Base-by-base conservation (phyloP, 192 early-diverging fungal genomes). In the Lobosporangium transversale region DNA sequence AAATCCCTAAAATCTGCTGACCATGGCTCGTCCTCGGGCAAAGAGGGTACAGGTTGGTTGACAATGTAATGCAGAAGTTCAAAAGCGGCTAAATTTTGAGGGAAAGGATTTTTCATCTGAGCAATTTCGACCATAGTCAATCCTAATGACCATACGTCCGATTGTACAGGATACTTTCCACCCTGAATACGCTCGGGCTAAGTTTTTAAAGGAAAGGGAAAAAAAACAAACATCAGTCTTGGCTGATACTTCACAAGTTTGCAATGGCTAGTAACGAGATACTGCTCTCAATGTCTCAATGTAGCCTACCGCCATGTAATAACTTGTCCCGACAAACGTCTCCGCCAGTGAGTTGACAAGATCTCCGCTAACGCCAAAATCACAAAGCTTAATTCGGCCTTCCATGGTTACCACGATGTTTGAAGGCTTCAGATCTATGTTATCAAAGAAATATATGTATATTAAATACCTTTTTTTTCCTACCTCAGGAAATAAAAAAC, bases 121-220 rank as follows among this genome's bases (percentile, higher is more conserved):
- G 95, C 95, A 6, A 96, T 87, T 80, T 99, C 98, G 64, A 98
- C 93, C 32, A 98, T 81, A 1, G 95, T 94, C 60, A 99, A 80
- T 0, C 95, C 95, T 44, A 98, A 76, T 11, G 94, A 95, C 98
- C 98, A 99, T n/a, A 98, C 90, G 70, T 98, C 96, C 21, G 93
- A 93, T 56, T 93, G 92, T 18, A 97, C 93, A 1, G 92, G 89
- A 65, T 99, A 94, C 35, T 84, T 81, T 73, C 85, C 91, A 60
- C 94, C 95, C 80, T 94, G 91, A 69, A 99, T 98, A 33, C 98
- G 89, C 74, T 99, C 98, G 47, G 98, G 98, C 92, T 94, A 70
- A 32, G 20, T 15, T 35, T 40, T 29, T 66, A 62, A 54, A 47
- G 30, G 10, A 1, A 33, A 59, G n/a, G n/a, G n/a, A n/a, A n/a